Conservation (phyloP, 1,284 basidiomycete species). For the Termitomyces sp. region DNA sequence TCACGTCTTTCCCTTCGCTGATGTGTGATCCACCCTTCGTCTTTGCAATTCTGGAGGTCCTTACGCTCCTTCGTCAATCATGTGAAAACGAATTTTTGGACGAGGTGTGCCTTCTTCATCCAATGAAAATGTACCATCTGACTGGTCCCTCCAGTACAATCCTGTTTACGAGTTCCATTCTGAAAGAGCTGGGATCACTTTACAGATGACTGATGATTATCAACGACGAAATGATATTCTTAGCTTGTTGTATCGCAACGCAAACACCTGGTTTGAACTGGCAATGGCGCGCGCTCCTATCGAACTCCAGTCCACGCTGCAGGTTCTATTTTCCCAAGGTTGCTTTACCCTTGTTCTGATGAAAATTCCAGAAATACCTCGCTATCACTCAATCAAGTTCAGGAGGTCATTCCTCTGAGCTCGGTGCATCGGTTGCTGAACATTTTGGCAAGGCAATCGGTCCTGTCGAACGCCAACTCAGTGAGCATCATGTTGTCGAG, state of each 20-base stretch:
- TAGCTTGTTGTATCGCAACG: slow-evolving; percentile 66
- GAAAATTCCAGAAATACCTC: slow-evolving; percentile 67
- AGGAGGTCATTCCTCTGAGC: slow-evolving; percentile 71
- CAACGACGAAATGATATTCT: slow-evolving; percentile 83
- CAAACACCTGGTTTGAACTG: slow-evolving; percentile 80
- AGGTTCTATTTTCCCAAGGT: slow-evolving; percentile 43
- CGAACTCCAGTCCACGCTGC: slow-evolving; percentile 88
- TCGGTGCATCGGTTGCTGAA: slow-evolving; percentile 86
- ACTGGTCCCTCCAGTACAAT: slow-evolving; percentile 60
- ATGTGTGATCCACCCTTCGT: slow-evolving; percentile 90
- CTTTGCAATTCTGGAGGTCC: slow-evolving; percentile 84
- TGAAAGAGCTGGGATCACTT: slow-evolving; percentile 65
- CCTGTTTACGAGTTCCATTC: slow-evolving; percentile 84
- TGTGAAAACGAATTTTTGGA: slow-evolving; percentile 91
- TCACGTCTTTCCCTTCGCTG: slow-evolving; percentile 91
- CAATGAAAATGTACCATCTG: slow-evolving; percentile 4
- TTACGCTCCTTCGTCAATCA: slow-evolving; percentile 83
- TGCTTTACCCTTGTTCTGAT: slow-evolving; percentile 6
- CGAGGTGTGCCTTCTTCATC: slow-evolving; percentile 53
- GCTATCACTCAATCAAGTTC: slow-evolving; percentile 65
- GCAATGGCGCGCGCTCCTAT: slow-evolving; percentile 86
- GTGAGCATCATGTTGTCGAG: slow-evolving; percentile 36
- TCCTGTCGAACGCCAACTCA: slow-evolving; percentile 72
- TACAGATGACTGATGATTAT: slow-evolving; percentile 89
- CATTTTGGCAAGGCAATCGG: slow-evolving; percentile 80